Evolutionary conservation across 768 basidiomycete species (phyloP), one percentile per base, ranked within the genome.

Genomic region (Russula olivacea): DNA sequence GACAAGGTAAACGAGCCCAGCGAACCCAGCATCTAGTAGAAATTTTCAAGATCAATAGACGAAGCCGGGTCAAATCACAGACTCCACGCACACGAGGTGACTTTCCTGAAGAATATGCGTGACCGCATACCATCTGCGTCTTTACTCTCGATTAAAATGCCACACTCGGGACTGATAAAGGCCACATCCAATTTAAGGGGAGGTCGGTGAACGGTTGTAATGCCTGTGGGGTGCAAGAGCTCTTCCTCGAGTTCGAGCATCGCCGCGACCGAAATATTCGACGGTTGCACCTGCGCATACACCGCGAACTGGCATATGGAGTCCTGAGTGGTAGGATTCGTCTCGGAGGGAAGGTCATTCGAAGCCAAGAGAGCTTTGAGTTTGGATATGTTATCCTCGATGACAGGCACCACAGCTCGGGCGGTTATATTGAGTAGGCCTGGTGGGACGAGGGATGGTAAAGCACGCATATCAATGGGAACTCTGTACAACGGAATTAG

Each of bases 111-210:
- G 61, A 80, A 77, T 21, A 71, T 71, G 55, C 70, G 68, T 3
- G 74, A 73, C 23, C 74, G 72, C 55, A 94, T 70, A 0, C 92
- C 92, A 49, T 84, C 79, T 0, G 86, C 83, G 25, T 86, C 81
- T 30, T 78, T 78, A 4, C 92, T 69, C 61, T 86, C 85, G 55
- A 85, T 84, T 43, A 92, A 72, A 43, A 93, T 73, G 3, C 90
- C 93, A 70, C 93, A 96, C 63, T 89, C 83, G 69, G 82, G 83
- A 71, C 93, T 94, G 52, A 94, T 69, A 1, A 93, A 71, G 8
- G 94, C 75, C 10, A 84, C 88, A 55, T 80, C 82, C 49, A 91
- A 69, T 2, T 76, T 76, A 58, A 90, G 71, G 38, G 80, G 81
- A 2, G 88, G 88, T 0, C 81, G 72, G 2, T 72, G 70, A 9